Evolutionary conservation across 2,329 filamentous ascomycete genomes (phyloP).

Genomic region (Talaromyces sp.): DNA sequence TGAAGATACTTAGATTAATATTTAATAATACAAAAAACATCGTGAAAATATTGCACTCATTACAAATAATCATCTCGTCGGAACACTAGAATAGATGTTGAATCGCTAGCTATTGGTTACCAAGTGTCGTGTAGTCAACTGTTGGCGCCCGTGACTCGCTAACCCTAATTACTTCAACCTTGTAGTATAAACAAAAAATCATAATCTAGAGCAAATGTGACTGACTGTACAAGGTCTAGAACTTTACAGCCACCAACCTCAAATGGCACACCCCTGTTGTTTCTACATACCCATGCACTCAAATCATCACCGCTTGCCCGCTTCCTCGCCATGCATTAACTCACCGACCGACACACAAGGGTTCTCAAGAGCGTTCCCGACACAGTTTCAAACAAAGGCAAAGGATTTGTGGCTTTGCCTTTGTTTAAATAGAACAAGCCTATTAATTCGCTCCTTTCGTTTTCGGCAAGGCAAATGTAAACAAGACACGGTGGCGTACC

Average conservation of each 20-base stretch:
- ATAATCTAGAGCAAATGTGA: not conserved
- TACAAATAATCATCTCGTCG: not conserved
- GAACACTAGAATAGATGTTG: not conserved
- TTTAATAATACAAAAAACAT: not conserved
- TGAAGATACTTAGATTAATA: not conserved
- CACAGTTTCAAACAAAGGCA: not conserved
- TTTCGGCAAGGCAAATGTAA: not conserved
- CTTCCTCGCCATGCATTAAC: not conserved
- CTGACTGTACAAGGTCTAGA: not conserved
- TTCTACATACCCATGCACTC: not conserved
- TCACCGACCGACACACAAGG: not conserved
- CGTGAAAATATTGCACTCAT: not conserved
- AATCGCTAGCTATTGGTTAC: not conserved
- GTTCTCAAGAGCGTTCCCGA: not conserved
- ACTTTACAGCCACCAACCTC: not conserved
- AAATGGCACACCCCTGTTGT: not conserved
- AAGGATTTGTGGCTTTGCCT: not conserved
- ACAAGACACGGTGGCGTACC: not conserved
- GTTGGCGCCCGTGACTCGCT: not conserved
- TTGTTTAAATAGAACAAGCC: not conserved
- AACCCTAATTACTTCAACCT: not conserved
- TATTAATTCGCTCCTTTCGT: not conserved
- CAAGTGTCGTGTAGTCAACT: not conserved
- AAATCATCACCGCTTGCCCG: not conserved
- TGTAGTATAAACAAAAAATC: too few species aligned